These are phyloP conservation scores for Gynochthodes officinalis DNA, from an alignment of 257 asterid species.

Conservation along the genomic window DNA sequence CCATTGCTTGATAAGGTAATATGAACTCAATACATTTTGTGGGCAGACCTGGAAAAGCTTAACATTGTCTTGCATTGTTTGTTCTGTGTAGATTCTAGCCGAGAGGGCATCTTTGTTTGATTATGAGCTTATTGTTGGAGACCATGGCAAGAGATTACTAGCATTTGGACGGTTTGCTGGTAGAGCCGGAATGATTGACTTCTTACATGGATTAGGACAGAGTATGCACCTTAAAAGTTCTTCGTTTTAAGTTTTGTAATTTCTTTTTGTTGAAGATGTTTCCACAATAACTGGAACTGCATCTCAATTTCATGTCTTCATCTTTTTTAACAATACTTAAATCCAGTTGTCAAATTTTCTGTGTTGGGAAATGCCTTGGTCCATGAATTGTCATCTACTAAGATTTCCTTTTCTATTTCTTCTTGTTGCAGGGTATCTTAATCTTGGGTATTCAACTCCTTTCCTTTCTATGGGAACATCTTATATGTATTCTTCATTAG, in stretches of 20 bases:
- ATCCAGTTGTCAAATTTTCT: not conserved
- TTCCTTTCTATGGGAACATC: constrained; percentile 86
- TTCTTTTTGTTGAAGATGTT: not conserved
- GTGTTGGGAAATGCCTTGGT: not conserved
- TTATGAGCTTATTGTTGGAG: constrained; percentile 92
- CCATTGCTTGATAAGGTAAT: constrained; percentile 91
- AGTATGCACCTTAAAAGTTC: constrained; percentile 36
- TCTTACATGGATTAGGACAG: constrained; percentile 78
- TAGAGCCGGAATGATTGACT: constrained; percentile 88
- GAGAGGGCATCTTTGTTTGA: constrained; percentile 82
- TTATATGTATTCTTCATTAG: constrained; percentile 93
- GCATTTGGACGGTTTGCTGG: constrained; percentile 97
- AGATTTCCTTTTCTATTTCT: not conserved
- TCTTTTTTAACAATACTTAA: too few species aligned
- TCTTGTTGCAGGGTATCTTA: constrained; percentile 68
- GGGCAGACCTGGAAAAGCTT: not conserved
- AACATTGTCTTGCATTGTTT: not conserved
- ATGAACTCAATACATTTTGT: not conserved
- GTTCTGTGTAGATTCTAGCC: constrained; percentile 52
- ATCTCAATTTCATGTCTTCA: not conserved
- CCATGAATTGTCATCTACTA: not conserved
- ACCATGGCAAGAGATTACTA: constrained; percentile 74
- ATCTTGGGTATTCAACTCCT: constrained; percentile 93
- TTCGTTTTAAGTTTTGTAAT: not conserved
- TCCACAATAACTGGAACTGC: not conserved